These are phyloP conservation scores for Talaromyces nanjingensis DNA, from an alignment of 495 filamentous ascomycete species.

Conservation along the genomic window DNA sequence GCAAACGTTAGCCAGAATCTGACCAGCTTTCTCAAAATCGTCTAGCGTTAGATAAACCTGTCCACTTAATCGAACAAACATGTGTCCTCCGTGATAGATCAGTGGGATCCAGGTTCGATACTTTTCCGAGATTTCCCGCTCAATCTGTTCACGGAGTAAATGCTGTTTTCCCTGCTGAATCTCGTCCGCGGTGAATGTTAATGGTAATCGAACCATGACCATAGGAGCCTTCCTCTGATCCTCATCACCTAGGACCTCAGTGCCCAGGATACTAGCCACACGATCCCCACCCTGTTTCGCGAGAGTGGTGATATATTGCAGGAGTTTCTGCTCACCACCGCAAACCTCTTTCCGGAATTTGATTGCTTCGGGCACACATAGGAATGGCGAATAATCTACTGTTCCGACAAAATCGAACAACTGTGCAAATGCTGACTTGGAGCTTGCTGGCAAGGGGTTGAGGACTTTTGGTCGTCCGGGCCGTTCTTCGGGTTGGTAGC, in stretches of 20 bases:
- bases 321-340: slow-evolving; percentile 62
- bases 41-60: slow-evolving; percentile 67
- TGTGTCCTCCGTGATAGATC: slow-evolving; percentile 43
- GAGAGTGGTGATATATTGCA: slow-evolving; percentile 44
- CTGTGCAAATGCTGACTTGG: slow-evolving; percentile 48
- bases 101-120: slow-evolving; percentile 60
- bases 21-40: slow-evolving; percentile 64
- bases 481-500: slow-evolving; percentile 24
- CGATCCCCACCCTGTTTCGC: slow-evolving; percentile 45
- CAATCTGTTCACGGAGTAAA: slow-evolving; percentile 47
- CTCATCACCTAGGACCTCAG: slow-evolving; percentile 44
- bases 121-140: slow-evolving; percentile 42
- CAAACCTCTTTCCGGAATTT: slow-evolving; percentile 52
- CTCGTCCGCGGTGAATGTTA: slow-evolving; percentile 27
- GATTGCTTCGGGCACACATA: slow-evolving; percentile 59
- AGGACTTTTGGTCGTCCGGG: slow-evolving; percentile 8
- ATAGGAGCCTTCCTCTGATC: slow-evolving; percentile 34
- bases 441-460: slow-evolving; percentile 40
- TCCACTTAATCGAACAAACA: slow-evolving; percentile 62
- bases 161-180: slow-evolving; percentile 19
- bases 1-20: slow-evolving; percentile 50
- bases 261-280: slow-evolving; percentile 55
- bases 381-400: slow-evolving; percentile 54
- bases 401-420: slow-evolving; percentile 72
- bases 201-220: slow-evolving; percentile 60